A percentile compares a stretch with the other conserved stretches of the same genome.
Evolutionary conservation across 805 yeast species (phyloP).

Genomic region (Yarrowia keelungensis): DNA sequence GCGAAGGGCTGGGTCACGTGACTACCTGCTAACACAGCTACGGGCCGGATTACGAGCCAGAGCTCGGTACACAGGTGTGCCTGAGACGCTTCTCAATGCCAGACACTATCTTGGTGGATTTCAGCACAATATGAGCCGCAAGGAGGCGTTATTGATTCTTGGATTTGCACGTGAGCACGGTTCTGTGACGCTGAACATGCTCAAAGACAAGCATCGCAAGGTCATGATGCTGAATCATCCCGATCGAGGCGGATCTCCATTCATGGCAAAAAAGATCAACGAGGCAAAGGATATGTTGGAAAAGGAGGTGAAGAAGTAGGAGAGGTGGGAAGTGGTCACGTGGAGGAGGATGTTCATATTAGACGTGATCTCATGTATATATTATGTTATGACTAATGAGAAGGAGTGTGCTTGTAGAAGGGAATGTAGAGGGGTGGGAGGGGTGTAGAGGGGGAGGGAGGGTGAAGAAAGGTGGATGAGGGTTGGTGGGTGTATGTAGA

Average conservation of each 20-base stretch:
- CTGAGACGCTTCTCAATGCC: slow-evolving; percentile 25
- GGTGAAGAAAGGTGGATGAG: too few species aligned
- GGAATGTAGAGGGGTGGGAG: too few species aligned
- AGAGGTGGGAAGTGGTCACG: background rate
- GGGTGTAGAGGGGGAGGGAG: too few species aligned
- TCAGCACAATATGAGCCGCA: slow-evolving; percentile 55
- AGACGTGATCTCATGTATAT: background rate
- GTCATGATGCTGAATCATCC: slow-evolving; percentile 93
- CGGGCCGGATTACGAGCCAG: slow-evolving; percentile 35
- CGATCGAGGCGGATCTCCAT: slow-evolving; percentile 92
- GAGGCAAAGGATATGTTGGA: slow-evolving; percentile 87
- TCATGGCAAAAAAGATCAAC: slow-evolving; percentile 86
- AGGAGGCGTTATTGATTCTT: slow-evolving; percentile 61
- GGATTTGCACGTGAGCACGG: slow-evolving; percentile 53
- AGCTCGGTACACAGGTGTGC: slow-evolving; percentile 14
- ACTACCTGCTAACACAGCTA: slow-evolving; percentile 3
- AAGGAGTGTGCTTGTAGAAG: too few species aligned
- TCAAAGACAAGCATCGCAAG: slow-evolving; percentile 80
- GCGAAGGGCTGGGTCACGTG: too few species aligned
- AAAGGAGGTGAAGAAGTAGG: slow-evolving; percentile 47
- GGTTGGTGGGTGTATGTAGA: background rate
- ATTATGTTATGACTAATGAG: background rate
- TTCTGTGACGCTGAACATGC: slow-evolving; percentile 56
- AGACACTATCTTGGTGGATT: slow-evolving; percentile 50
- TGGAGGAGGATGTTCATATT: background rate